Percentiles rank a stretch among this genome's conserved stretches.
These are phyloP conservation scores for Malbranchea zuffiana DNA, from an alignment of 2,329 filamentous ascomycete genomes.

Conservation along the genomic window DNA sequence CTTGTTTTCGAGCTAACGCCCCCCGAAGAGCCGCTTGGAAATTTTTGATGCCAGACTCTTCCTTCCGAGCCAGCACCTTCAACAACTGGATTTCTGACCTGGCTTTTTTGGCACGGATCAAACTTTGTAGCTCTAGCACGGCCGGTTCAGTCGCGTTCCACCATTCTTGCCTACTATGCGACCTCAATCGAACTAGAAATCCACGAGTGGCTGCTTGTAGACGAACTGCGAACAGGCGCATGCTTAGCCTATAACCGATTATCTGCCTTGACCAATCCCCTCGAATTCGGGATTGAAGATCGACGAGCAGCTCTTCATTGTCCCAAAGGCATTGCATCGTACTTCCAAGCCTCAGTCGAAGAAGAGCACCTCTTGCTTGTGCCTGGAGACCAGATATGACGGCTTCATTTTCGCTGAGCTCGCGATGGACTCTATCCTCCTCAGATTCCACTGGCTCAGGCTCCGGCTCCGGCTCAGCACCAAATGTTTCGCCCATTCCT, in stretches of 20 bases:
- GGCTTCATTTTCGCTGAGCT: slow-evolving; percentile 64
- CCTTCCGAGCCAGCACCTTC: slow-evolving; percentile 28
- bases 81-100: slow-evolving; percentile 35
- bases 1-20: slow-evolving; percentile 32
- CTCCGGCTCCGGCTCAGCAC: slow-evolving; percentile 69
- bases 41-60: slow-evolving; percentile 35
- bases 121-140: slow-evolving; percentile 69
- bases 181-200: slow-evolving; percentile 56
- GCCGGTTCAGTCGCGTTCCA: slow-evolving; percentile 62
- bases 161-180: slow-evolving; percentile 55
- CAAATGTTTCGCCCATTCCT: slow-evolving; percentile 93
- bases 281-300: slow-evolving; percentile 76
- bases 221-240: slow-evolving; percentile 67
- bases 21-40: slow-evolving; percentile 49
- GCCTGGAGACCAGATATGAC: slow-evolving; percentile 71
- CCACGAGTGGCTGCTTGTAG: slow-evolving; percentile 73
- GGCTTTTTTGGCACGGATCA: slow-evolving; percentile 51
- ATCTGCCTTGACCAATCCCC: slow-evolving; percentile 82
- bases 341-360: slow-evolving; percentile 64
- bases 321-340: slow-evolving; percentile 89
- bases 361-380: slow-evolving; percentile 69
- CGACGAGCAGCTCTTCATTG: slow-evolving; percentile 62
- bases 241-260: slow-evolving; percentile 66
- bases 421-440: slow-evolving; percentile 73
- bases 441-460: slow-evolving; percentile 68